These are phyloP conservation scores for Neoboletus subvelutipes DNA, from an alignment of 768 basidiomycete species.

Conservation along the genomic window DNA sequence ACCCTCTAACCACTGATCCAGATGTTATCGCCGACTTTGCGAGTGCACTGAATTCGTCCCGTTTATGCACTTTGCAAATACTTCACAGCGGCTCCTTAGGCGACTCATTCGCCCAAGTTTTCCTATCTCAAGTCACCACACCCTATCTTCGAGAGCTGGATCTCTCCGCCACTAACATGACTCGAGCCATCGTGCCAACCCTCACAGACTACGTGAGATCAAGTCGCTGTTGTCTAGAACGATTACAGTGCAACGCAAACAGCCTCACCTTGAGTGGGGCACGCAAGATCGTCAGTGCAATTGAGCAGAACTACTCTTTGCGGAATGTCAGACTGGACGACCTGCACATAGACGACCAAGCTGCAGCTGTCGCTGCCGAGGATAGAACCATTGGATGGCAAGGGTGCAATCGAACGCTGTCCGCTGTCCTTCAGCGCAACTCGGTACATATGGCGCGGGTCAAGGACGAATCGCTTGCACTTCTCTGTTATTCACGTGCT, in stretches of 20 bases:
- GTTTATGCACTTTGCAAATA: constrained; percentile 49
- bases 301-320: constrained; percentile 50
- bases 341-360: constrained; percentile 29
- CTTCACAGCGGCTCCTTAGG: constrained; percentile 49
- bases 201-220: constrained; percentile 53
- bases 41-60: constrained; percentile 54
- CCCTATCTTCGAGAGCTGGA: constrained; percentile 53
- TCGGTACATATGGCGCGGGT: constrained; percentile 36
- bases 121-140: constrained; percentile 51
- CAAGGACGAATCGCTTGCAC: constrained; percentile 46
- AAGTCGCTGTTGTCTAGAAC: constrained; percentile 46
- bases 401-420: constrained; percentile 34
- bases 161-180: constrained; percentile 52
- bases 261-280: constrained; percentile 47
- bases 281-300: constrained; percentile 43
- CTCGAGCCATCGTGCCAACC: constrained; percentile 38
- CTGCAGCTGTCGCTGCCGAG: constrained; percentile 26
- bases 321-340: constrained; percentile 52
- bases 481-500: constrained; percentile 50
- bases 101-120: constrained; percentile 47
- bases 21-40: constrained; percentile 41
- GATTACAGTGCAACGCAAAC: constrained; percentile 57
- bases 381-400: constrained; percentile 31
- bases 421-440: constrained; percentile 44
- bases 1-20: constrained; percentile 40